Evolutionary conservation across 805 yeast genomes (phyloP).

Genomic region (Pichia gijzeniarum): DNA sequence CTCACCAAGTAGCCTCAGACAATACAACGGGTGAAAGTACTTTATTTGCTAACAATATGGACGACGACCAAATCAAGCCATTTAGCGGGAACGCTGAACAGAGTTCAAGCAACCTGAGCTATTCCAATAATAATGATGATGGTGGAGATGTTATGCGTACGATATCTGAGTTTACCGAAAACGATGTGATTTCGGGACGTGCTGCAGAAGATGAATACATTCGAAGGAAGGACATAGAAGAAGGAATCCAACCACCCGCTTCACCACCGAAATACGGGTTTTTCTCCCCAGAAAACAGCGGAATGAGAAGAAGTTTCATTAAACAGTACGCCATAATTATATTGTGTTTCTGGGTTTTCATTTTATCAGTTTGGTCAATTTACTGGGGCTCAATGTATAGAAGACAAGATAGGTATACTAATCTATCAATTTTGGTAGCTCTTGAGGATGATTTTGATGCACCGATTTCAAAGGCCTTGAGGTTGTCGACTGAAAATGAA

Average conservation of each 20-base stretch:
- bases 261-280: conserved; percentile 13
- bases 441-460: conserved; percentile 31
- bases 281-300: conserved; percentile 15
- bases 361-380: conserved; percentile 36
- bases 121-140: neutral
- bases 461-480: conserved; percentile 28
- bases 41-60: too few relatives aligned
- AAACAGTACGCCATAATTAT: conserved; percentile 15
- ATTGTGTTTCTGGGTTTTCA: conserved; percentile 29
- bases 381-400: conserved; percentile 45
- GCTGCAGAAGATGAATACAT: conserved; percentile 9
- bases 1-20: too few relatives aligned
- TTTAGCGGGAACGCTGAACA: too few relatives aligned
- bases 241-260: neutral
- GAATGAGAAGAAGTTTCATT: conserved; percentile 12
- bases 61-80: too few relatives aligned
- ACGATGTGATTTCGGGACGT: conserved; percentile 12
- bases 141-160: conserved; percentile 15
- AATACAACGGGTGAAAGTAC: too few relatives aligned
- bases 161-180: conserved; percentile 22
- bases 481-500: conserved; percentile 14
- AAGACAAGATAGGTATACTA: conserved; percentile 26
- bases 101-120: too few relatives aligned
- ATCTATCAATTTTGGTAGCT: conserved; percentile 35
- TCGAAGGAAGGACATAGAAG: conserved; percentile 5